A percentile compares a stretch with the other conserved stretches of the same genome.
Evolutionary conservation across 805 yeast species (phyloP).

Genomic region (Sugiyamaella mastotermitis): DNA sequence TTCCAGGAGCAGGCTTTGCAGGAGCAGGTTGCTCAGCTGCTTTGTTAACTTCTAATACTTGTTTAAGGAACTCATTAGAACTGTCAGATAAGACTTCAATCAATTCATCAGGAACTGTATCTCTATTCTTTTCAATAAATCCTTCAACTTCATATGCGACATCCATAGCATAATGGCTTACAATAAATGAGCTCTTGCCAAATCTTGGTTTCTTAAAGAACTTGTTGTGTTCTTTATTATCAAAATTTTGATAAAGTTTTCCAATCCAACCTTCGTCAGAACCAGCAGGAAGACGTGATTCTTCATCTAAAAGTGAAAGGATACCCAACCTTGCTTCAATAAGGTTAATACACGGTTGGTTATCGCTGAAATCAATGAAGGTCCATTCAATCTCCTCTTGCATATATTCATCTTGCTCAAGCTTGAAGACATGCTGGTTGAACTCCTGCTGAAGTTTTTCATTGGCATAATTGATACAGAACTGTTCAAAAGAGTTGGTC

Average conservation of each 20-base stretch:
- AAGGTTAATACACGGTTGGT: conserved; percentile 91
- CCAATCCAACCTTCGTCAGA: conserved; percentile 87
- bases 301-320: conserved; percentile 85
- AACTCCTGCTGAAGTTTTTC: conserved; percentile 97
- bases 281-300: conserved; percentile 90
- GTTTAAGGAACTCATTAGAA: conserved; percentile 56
- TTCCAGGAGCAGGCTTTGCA: conserved; percentile 38
- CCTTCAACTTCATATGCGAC: conserved; percentile 91
- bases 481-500: conserved; percentile 91
- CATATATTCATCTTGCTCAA: conserved; percentile 93
- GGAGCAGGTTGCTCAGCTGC: conserved; percentile 42
- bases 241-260: conserved; percentile 80
- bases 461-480: conserved; percentile 94
- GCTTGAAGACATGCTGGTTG: conserved; percentile 93
- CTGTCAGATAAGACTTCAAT: conserved; percentile 74
- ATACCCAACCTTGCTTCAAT: conserved; percentile 89
- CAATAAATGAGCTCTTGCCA: conserved; percentile 85
- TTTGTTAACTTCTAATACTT: conserved; percentile 52
- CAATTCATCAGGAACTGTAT: conserved; percentile 95
- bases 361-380: conserved; percentile 90
- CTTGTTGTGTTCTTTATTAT: conserved; percentile 65
- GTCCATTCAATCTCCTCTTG: conserved; percentile 94
- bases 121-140: conserved; percentile 94
- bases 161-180: conserved; percentile 90
- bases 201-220: conserved; percentile 91